Base-by-base conservation (phyloP, 208 protist genomes). In the Trypanosomatidae sp. region DNA sequence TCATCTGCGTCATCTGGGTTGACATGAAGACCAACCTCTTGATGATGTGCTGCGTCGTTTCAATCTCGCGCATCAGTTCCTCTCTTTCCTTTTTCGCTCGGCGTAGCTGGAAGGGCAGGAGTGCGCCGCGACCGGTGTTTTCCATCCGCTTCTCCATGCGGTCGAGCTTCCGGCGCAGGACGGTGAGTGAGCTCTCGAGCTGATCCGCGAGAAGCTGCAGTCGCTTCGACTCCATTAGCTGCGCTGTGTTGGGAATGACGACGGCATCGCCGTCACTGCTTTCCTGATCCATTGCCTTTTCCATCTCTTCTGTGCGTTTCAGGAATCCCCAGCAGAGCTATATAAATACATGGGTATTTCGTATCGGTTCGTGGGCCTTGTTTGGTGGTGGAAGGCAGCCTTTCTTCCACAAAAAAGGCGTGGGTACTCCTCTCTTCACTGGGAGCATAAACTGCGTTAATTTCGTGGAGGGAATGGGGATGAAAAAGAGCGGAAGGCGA, bases 81-180 rank as follows among this genome's bases (percentile, higher is more conserved):
- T 74, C 80, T 62, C 79, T 78, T 52, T 92, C 86, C 25, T 83
- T 69, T 72, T 84, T 56, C 9, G 89, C 86, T 19, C 86, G 85
- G 6, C 85, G 83, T 0, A 86, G 75, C 73, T 93, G 84, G 64
- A 87, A 91, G 15, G 85, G 85, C 71, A 90, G 75, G 59, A 89
- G 74, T 2, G 87, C 71, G 12, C 72, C 69, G 10, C 68, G 62
- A 1, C 71, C 72, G 56, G 55, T 76, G 22, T 66, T 60, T 13
- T 80, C 62, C 68, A 84, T 69, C 36, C 85, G 79, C 59, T 83
- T 60, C 79, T 94, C 76, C 78, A 92, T 73, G 22, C 74, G 43
- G 0, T 73, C 79, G 17, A 95, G 71, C n/a, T 84, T 83, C 9
- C 66, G 47, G 43, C 80, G 79, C n/a, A 96, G 83, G 9, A 81